These are phyloP conservation scores for Amanita fuliginea DNA, from an alignment of 768 basidiomycete genomes.

Conservation along the genomic window DNA sequence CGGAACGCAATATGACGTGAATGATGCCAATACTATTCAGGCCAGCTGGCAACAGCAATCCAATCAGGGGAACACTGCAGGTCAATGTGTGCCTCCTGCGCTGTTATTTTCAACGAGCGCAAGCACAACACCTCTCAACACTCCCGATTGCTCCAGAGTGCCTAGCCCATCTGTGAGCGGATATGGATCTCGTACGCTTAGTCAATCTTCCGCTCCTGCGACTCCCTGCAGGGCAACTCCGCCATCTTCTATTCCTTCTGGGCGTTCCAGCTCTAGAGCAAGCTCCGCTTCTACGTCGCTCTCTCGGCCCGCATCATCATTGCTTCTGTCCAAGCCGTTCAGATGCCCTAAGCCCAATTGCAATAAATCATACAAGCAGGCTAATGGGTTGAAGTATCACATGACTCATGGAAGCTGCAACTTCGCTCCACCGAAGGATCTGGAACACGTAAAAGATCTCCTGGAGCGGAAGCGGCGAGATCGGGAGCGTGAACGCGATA, in stretches of 20 bases:
- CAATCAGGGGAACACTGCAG: slow-evolving; percentile 19
- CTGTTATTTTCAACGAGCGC: slow-evolving; percentile 38
- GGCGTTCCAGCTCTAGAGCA: slow-evolving; percentile 5
- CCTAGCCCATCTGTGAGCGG: slow-evolving; percentile 12
- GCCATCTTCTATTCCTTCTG: slow-evolving; percentile 7
- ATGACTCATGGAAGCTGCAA: slow-evolving; percentile 90
- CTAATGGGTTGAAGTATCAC: slow-evolving; percentile 91
- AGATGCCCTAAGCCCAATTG: slow-evolving; percentile 91
- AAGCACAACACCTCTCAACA: slow-evolving; percentile 31
- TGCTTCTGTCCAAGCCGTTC: slow-evolving; percentile 80
- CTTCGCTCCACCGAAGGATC: slow-evolving; percentile 81
- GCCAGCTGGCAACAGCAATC: slow-evolving; percentile 12
- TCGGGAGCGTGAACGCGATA: slow-evolving; percentile 17
- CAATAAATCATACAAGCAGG: slow-evolving; percentile 94
- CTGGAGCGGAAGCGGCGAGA: slow-evolving; percentile 46
- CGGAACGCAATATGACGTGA: slow-evolving; percentile 34
- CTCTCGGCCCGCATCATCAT: slow-evolving; percentile 35
- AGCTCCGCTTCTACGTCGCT: slow-evolving; percentile 11
- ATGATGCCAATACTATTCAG: slow-evolving; percentile 22
- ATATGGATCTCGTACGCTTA: slow-evolving; percentile 5
- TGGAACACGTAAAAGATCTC: slow-evolving; percentile 66
- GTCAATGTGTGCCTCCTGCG: slow-evolving; percentile 50
- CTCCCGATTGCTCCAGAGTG: slow-evolving; percentile 37
- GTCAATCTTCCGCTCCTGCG: slow-evolving; percentile 6
- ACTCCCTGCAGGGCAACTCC: slow-evolving; percentile 4